Conservation (phyloP, 148 eudicot genomes). For the Euryodendron excelsum region DNA sequence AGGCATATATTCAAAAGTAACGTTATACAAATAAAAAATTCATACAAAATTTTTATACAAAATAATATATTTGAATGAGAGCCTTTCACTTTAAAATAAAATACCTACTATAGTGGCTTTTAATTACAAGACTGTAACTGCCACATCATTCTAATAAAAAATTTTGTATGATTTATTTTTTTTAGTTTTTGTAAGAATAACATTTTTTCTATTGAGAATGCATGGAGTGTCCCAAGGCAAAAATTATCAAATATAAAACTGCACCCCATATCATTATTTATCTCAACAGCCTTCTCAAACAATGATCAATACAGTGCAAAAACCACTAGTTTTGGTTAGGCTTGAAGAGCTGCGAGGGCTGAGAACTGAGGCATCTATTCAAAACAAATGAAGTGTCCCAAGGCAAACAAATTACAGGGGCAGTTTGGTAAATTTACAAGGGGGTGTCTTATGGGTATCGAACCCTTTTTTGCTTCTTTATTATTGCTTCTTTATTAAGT, state of each 20-base stretch:
- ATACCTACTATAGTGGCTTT: too few species aligned
- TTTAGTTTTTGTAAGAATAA: too few species aligned
- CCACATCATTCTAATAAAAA: too few species aligned
- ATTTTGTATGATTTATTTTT: too few species aligned
- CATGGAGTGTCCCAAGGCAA: conserved; percentile 17
- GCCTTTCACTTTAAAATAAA: too few species aligned
- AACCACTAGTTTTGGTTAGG: too few species aligned
- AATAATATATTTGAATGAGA: too few species aligned
- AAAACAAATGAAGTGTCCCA: conserved; percentile 4
- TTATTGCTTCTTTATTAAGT: conserved; percentile 25
- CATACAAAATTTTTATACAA: too few species aligned
- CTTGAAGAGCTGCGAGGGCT: not conserved
- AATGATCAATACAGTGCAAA: not conserved
- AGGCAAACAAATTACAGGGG: conserved; percentile 25
- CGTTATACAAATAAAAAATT: too few species aligned
- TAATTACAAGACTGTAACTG: too few species aligned
- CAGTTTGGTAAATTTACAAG: conserved; percentile 2
- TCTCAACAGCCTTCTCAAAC: not conserved
- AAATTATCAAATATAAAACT: too few species aligned
- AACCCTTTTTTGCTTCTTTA: conserved; percentile 26
- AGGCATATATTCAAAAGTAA: not conserved
- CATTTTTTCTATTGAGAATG: too few species aligned
- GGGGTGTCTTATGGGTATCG: not conserved
- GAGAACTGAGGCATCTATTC: conserved; percentile 1
- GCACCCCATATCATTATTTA: not conserved